Evolutionary conservation across 768 basidiomycete species (phyloP).

Genomic region (Butyriboletus loyo): DNA sequence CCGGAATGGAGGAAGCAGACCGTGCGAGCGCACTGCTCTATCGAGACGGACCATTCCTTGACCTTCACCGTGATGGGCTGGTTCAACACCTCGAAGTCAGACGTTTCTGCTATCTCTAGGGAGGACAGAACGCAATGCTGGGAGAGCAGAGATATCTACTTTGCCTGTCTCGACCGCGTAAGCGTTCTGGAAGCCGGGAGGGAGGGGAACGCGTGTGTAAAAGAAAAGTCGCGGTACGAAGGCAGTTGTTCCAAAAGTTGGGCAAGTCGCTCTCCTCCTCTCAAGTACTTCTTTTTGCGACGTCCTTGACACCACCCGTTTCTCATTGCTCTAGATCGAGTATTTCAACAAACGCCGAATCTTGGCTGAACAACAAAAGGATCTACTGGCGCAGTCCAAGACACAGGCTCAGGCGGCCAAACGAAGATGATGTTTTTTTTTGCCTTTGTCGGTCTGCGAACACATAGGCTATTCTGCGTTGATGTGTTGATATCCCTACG

Average conservation of each 20-base stretch:
- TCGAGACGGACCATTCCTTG: not conserved
- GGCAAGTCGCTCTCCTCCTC: slow-evolving; percentile 48
- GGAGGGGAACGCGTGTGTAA: slow-evolving; percentile 56
- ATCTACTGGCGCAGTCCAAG: slow-evolving; percentile 51
- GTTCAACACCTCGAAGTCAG: slow-evolving; percentile 38
- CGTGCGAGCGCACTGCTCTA: slow-evolving; percentile 15
- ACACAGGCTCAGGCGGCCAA: slow-evolving; percentile 36
- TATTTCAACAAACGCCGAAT: slow-evolving; percentile 93
- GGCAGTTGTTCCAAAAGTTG: slow-evolving; percentile 83
- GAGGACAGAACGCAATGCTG: slow-evolving; percentile 81
- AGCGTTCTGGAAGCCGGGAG: slow-evolving; percentile 74
- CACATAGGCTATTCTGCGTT: not conserved
- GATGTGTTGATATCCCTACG: slow-evolving; percentile 2
- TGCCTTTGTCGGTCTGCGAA: not conserved
- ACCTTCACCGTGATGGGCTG: slow-evolving; percentile 24
- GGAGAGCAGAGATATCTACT: slow-evolving; percentile 81
- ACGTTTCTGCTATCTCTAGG: slow-evolving; percentile 44
- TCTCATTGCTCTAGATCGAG: slow-evolving; percentile 58
- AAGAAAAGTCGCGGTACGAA: slow-evolving; percentile 60
- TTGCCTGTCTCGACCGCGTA: slow-evolving; percentile 71
- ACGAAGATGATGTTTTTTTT: slow-evolving; percentile 7
- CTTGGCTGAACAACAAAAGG: slow-evolving; percentile 76
- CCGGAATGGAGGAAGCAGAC: not conserved
- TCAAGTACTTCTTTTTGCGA: not conserved
- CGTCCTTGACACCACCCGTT: not conserved